phyloP scores from a whole-genome alignment of 495 filamentous ascomycete species.

The Apiosordaria backusii region DNA sequence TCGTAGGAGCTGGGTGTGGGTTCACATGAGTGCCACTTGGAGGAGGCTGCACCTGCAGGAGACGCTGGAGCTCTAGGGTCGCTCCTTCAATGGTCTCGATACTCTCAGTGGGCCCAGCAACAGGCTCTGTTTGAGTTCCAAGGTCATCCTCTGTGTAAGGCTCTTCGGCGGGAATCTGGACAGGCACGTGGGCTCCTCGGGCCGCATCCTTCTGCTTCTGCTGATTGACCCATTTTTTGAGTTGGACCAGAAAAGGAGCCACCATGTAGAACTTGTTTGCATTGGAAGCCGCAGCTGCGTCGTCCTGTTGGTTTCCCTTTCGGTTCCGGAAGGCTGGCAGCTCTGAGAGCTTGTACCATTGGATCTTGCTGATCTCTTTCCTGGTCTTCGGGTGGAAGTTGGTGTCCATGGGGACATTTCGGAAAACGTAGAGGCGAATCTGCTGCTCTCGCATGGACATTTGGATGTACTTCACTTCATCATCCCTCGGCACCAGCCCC shows the following conservation, averaged over 20 bases:
- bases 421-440: constrained; percentile 85
- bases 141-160: constrained; percentile 43
- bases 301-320: constrained; percentile 46
- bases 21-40: constrained; percentile 35
- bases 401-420: constrained; percentile 78
- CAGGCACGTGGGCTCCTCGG: constrained; percentile 32
- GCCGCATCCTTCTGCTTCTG: constrained; percentile 66
- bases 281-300: constrained; percentile 53
- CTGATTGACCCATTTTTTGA: constrained; percentile 87
- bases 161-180: constrained; percentile 32
- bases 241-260: constrained; percentile 77
- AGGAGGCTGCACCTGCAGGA: constrained; percentile 59
- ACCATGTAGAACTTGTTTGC: constrained; percentile 97
- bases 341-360: constrained; percentile 87
- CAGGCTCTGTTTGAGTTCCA: constrained; percentile 28
- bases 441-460: constrained; percentile 89
- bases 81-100: constrained; percentile 51
- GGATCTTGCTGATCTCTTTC: constrained; percentile 95
- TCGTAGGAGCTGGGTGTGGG: constrained; percentile 28
- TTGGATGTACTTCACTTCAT: constrained; percentile 73
- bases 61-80: constrained; percentile 58
- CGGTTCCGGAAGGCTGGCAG: constrained; percentile 75
- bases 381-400: constrained; percentile 83
- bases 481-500: constrained; percentile 64
- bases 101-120: constrained; percentile 16